Evolutionary conservation across 306 rosid genomes (phyloP).

Genomic region (Sophora flavescens): DNA sequence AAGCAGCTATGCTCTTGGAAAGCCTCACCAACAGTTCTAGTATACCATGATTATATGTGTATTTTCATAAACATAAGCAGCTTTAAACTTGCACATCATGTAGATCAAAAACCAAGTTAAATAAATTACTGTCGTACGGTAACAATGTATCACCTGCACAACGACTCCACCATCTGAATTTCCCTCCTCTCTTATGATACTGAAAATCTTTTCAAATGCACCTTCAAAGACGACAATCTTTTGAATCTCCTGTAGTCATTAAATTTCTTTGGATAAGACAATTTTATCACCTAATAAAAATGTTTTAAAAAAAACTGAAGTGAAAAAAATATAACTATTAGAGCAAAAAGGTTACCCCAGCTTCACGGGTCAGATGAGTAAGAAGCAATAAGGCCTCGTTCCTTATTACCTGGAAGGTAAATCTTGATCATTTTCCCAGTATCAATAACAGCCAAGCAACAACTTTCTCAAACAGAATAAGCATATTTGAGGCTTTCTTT

Average conservation of each 20-base stretch:
- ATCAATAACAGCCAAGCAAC: constrained; percentile 22
- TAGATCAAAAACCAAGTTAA: constrained; percentile 34
- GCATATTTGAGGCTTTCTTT: constrained; percentile 6
- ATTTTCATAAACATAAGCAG: background rate
- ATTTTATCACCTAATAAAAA: constrained; percentile 21
- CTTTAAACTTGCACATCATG: constrained; percentile 29
- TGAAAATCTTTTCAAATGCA: constrained; percentile 92
- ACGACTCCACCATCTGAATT: constrained; percentile 97
- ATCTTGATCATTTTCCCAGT: constrained; percentile 38
- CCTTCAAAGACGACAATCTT: constrained; percentile 98
- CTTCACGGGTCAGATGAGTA: constrained; percentile 90
- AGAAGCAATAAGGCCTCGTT: constrained; percentile 94
- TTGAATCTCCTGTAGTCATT: constrained; percentile 88
- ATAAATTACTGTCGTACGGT: constrained; percentile 23
- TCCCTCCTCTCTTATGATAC: constrained; percentile 93
- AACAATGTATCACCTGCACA: constrained; percentile 77
- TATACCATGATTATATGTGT: background rate
- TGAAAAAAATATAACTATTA: constrained; percentile 29
- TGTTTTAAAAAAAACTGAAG: background rate
- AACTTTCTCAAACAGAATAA: constrained; percentile 2
- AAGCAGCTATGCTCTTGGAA: constrained; percentile 16
- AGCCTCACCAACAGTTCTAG: background rate
- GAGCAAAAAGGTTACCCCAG: constrained; percentile 71
- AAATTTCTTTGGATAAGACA: constrained; percentile 41
- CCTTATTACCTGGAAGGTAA: constrained; percentile 78